These are phyloP conservation scores for Panaeolus papilionaceus DNA, from an alignment of 768 basidiomycete genomes.

Conservation along the genomic window DNA sequence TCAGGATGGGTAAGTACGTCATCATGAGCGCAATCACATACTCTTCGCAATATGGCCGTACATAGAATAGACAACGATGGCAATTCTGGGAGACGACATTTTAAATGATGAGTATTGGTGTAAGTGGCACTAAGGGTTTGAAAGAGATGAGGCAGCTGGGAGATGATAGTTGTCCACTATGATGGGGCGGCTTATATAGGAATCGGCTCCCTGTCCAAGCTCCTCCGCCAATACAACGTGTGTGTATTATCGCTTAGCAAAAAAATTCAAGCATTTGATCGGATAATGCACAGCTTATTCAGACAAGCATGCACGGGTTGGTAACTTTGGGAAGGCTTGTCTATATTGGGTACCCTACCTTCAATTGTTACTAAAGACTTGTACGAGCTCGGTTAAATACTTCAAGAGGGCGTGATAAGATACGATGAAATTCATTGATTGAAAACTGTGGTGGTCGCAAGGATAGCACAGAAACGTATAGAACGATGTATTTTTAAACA, in stretches of 20 bases:
- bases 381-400: background rate
- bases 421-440: background rate
- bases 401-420: background rate
- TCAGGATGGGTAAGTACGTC: background rate
- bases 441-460: background rate
- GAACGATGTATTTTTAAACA: background rate
- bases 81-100: conserved; percentile 61
- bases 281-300: conserved; percentile 1
- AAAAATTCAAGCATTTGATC: conserved; percentile 1
- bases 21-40: conserved; percentile 35
- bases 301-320: background rate
- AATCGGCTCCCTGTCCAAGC: background rate
- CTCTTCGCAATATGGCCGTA: conserved; percentile 74
- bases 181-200: conserved; percentile 2
- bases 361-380: conserved; percentile 1
- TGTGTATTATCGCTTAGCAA: background rate
- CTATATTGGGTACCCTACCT: conserved; percentile 5
- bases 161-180: background rate
- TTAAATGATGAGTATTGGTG: conserved; percentile 1
- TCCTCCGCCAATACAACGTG: background rate
- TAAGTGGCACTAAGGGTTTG: background rate
- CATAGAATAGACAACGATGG: conserved; percentile 75
- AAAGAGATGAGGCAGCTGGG: background rate
- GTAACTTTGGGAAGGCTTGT: background rate
- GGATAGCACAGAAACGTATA: background rate